Base-by-base conservation (phyloP, 2,329 filamentous ascomycete species). In the Phyllosticta capitalensis region DNA sequence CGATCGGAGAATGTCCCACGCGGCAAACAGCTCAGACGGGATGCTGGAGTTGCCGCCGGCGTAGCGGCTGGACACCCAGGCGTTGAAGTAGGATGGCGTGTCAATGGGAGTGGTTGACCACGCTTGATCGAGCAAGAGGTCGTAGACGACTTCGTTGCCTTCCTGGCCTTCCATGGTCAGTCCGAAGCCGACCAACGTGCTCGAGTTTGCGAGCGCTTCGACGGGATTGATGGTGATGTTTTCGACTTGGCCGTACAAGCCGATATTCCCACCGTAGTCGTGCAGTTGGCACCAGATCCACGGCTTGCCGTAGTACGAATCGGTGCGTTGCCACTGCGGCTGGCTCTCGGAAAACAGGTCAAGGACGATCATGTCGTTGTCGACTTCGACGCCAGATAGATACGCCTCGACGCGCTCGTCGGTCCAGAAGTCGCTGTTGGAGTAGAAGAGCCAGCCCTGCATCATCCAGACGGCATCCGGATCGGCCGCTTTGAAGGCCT, bases 221-320 rank as follows among this genome's bases (percentile, higher is more conserved):
- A 79, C 72, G 0, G 78, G 71, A 60, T 77, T 76, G 48, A 74
- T 67, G 0, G 79, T 81, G 6, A 81, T 63, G 48, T 80, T 80
- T 58, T 73, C 67, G 17, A 81, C 71, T 61, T 81, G 79, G 1
- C 79, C 79, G 61, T 81, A 80, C 1, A 81, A 62, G 0, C 77
- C 78, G 70, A 75, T 72, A 63, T 76, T 80, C 17, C 75, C 77
- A 5, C 79, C 79, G 61, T 77, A 81, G 61, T 75, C 72, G 63
- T 81, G 79, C 6, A 82, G 66, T 63, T 81, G 70, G 63, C 78
- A 81, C 79, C 79, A 81, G 38, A 81, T 75, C 79, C 79, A 82
- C 0, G 77, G 75, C 63, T 80, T 80, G 19, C 79, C 78, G 61
- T 74, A 77, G 65, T 79, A 82, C 0, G 74, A 76, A 17, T 77